Conservation (phyloP, 352 stramenopile genomes). For the Globisporangium mamillatum region DNA sequence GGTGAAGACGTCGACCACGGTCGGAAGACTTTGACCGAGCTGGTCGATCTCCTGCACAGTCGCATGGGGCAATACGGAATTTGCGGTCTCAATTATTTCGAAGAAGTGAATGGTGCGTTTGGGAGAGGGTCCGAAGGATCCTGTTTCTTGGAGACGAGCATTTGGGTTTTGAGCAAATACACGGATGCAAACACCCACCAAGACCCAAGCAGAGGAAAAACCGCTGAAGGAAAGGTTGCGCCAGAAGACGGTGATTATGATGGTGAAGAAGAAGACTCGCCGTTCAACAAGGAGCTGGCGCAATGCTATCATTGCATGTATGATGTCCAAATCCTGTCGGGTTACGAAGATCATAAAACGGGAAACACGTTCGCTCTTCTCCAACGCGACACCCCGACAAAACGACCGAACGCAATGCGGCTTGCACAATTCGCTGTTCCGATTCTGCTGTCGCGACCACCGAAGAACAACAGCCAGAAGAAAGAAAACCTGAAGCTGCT, state of each 20-base stretch:
- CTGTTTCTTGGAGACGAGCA: slow-evolving; percentile 48
- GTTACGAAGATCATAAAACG: slow-evolving; percentile 58
- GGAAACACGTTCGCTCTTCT: slow-evolving; percentile 36
- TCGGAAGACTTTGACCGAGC: slow-evolving; percentile 7
- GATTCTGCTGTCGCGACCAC: slow-evolving; percentile 46
- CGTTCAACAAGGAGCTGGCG: slow-evolving; percentile 48
- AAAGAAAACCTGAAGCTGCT: slow-evolving; percentile 72
- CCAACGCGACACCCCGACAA: slow-evolving; percentile 9
- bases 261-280: slow-evolving; percentile 18
- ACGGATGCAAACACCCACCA: slow-evolving; percentile 14
- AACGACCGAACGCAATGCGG: slow-evolving; percentile 24
- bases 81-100: slow-evolving; percentile 38
- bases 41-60: slow-evolving; percentile 42
- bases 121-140: slow-evolving; percentile 8
- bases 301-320: slow-evolving; percentile 79
- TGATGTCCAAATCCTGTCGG: slow-evolving; percentile 61
- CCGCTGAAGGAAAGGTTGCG: slow-evolving; percentile 7
- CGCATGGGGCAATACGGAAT: slow-evolving; percentile 45
- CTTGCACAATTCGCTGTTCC: slow-evolving; percentile 58
- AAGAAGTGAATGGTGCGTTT: slow-evolving; percentile 1
- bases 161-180: slow-evolving; percentile 31
- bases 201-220: slow-evolving; percentile 9
- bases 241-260: slow-evolving; percentile 6
- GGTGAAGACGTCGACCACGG: not conserved
- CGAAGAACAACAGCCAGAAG: slow-evolving; percentile 72